A percentile compares a stretch with the other conserved stretches of the same genome.
phyloP scores from a whole-genome alignment of 2,329 filamentous ascomycete species.

The Claviceps pazoutovae region DNA sequence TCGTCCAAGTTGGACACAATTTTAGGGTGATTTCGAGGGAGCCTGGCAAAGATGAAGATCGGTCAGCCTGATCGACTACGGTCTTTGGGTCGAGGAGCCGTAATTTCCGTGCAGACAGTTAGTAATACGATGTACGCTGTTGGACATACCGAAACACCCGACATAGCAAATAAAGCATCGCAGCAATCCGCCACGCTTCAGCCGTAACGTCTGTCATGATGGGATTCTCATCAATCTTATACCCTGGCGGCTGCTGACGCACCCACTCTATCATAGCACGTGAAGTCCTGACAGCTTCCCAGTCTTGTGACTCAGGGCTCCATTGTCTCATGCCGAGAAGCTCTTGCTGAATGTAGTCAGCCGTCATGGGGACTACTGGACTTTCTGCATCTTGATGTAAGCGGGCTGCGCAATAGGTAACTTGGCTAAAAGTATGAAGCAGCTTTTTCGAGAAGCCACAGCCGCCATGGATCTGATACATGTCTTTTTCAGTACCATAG shows the following conservation, averaged over 20 bases:
- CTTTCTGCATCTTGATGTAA: slow-evolving; percentile 20
- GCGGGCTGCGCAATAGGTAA: slow-evolving; percentile 23
- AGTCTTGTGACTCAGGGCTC: slow-evolving; percentile 17
- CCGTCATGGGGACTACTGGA: slow-evolving; percentile 18
- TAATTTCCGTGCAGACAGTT: background rate
- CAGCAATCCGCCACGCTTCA: slow-evolving; percentile 27
- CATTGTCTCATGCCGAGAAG: slow-evolving; percentile 21
- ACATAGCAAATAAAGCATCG: slow-evolving; percentile 25
- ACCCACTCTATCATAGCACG: slow-evolving; percentile 17
- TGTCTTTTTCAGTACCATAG: slow-evolving; percentile 21
- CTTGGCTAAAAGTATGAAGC: slow-evolving; percentile 22
- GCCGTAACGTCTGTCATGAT: slow-evolving; percentile 27
- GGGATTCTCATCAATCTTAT: slow-evolving; percentile 14
- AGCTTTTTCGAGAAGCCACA: slow-evolving; percentile 28
- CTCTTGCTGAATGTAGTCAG: slow-evolving; percentile 14
- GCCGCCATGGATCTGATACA: slow-evolving; percentile 25
- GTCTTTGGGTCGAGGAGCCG: background rate
- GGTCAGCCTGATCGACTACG: background rate
- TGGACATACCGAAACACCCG: slow-evolving; percentile 21
- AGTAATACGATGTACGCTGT: background rate
- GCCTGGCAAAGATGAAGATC: slow-evolving; percentile 10
- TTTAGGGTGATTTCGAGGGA: slow-evolving; percentile 23
- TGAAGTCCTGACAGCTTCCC: slow-evolving; percentile 9
- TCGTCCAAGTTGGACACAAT: slow-evolving; percentile 19
- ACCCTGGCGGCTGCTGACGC: slow-evolving; percentile 11